phyloP scores from a whole-genome alignment of 2,329 filamentous ascomycete species.

The Calycina marina region DNA sequence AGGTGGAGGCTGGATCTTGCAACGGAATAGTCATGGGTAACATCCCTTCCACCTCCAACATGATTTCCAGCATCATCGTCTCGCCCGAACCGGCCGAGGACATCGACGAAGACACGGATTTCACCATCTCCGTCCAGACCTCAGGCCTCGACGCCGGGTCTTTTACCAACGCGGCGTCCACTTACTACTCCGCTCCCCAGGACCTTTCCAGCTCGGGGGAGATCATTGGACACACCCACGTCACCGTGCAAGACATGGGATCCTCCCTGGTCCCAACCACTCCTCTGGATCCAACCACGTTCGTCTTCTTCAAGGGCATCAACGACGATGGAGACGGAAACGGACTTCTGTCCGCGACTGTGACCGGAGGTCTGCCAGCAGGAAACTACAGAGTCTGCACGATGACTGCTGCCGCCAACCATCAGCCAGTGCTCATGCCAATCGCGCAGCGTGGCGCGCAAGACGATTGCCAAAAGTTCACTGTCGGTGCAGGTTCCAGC shows the following conservation, averaged over 20 bases:
- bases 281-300: constrained; percentile 21
- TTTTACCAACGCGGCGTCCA: constrained; percentile 25
- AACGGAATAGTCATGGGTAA: constrained; percentile 29
- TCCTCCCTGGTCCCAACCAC: constrained; percentile 18
- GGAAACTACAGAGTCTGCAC: constrained; percentile 30
- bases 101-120: constrained; percentile 11
- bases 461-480: constrained; percentile 32
- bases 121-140: constrained; percentile 23
- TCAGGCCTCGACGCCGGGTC: constrained; percentile 23
- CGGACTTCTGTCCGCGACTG: constrained; percentile 24
- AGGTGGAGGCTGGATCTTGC: constrained; percentile 42
- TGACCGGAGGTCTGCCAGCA: constrained; percentile 27
- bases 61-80: constrained; percentile 20
- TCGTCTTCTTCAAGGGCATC: constrained; percentile 29
- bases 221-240: constrained; percentile 26
- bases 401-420: constrained; percentile 27
- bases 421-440: constrained; percentile 29
- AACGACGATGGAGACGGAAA: constrained; percentile 27
- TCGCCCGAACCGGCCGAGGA: constrained; percentile 12
- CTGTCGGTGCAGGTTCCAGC: constrained; percentile 21
- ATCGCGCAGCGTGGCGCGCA: constrained; percentile 30
- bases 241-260: constrained; percentile 26
- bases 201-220: constrained; percentile 19
- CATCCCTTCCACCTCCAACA: constrained; percentile 19
- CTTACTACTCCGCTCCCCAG: constrained; percentile 27